A percentile compares a stretch with the other conserved stretches of the same genome.
These are phyloP conservation scores for Saturnispora zaruensis DNA, from an alignment of 805 yeast species.

Conservation along the genomic window DNA sequence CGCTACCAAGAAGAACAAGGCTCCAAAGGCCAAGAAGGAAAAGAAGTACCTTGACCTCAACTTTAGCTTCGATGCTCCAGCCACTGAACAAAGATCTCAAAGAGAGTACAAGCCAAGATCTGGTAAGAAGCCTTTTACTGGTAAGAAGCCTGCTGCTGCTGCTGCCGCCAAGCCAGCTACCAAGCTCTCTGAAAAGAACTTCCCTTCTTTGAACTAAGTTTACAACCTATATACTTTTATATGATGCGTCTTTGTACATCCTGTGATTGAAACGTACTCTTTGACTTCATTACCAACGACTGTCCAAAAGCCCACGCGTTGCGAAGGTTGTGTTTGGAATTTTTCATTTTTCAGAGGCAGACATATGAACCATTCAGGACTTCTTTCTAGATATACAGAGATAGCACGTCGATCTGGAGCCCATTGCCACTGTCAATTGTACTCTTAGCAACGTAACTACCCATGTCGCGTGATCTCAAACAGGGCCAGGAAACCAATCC, in stretches of 20 bases:
- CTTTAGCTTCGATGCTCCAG: slow-evolving; percentile 49
- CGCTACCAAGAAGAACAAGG: slow-evolving; percentile 55
- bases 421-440: neutral
- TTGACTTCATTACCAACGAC: neutral
- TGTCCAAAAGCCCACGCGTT: neutral
- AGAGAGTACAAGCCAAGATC: slow-evolving; percentile 16
- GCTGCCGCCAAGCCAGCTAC: slow-evolving; percentile 22
- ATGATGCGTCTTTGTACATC: slow-evolving; percentile 1
- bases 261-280: slow-evolving; percentile 2
- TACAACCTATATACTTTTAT: neutral
- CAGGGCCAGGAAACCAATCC: neutral
- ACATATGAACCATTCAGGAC: neutral
- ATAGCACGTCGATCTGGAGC: neutral
- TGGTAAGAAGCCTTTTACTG: slow-evolving; percentile 13
- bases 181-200: slow-evolving; percentile 42
- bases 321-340: neutral
- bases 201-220: slow-evolving; percentile 52
- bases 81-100: slow-evolving; percentile 24
- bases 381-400: neutral
- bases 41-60: slow-evolving; percentile 70
- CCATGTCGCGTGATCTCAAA: neutral
- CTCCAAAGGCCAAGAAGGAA: slow-evolving; percentile 67
- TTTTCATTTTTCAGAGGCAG: neutral
- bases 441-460: neutral
- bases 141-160: slow-evolving; percentile 15